phyloP scores from a whole-genome alignment of 768 basidiomycete species.

The Mycena latifolia region DNA sequence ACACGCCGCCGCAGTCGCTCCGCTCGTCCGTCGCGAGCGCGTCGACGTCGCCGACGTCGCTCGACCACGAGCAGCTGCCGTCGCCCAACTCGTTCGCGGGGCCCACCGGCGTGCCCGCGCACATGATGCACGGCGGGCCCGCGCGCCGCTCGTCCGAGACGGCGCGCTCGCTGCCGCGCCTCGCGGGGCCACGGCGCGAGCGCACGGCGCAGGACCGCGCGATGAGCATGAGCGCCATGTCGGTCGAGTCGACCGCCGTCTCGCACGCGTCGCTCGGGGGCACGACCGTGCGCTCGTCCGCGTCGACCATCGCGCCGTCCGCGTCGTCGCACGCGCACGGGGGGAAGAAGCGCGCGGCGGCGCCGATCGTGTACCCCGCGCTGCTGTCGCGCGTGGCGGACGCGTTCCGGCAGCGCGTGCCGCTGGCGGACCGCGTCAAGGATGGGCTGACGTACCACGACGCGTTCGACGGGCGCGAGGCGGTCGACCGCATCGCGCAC shows the following conservation, averaged over 20 bases:
- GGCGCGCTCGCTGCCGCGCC: constrained; percentile 67
- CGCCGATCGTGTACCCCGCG: constrained; percentile 94
- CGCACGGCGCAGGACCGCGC: constrained; percentile 76
- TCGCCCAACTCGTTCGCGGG: constrained; percentile 35
- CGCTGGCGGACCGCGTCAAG: constrained; percentile 84
- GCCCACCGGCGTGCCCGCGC: too few relatives aligned
- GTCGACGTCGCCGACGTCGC: constrained; percentile 54
- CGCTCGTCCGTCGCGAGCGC: constrained; percentile 57
- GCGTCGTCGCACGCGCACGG: constrained; percentile 14
- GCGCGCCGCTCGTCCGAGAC: constrained; percentile 80
- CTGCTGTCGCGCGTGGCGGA: constrained; percentile 94
- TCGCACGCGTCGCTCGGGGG: constrained; percentile 50
- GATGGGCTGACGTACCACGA: constrained; percentile 97
- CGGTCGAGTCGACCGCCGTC: constrained; percentile 59
- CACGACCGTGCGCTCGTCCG: constrained; percentile 41
- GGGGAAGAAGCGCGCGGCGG: constrained; percentile 53
- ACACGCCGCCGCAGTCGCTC: constrained; percentile 47
- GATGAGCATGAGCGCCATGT: constrained; percentile 76
- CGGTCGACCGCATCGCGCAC: constrained; percentile 96
- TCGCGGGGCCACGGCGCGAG: constrained; percentile 66
- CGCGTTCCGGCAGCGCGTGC: constrained; percentile 88
- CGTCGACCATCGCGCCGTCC: background rate
- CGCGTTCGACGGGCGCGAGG: constrained; percentile 96
- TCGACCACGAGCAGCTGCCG: constrained; percentile 45
- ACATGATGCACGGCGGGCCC: too few relatives aligned